Base-by-base conservation (phyloP, 257 asterid species). In the Solanum pimpinellifolium region DNA sequence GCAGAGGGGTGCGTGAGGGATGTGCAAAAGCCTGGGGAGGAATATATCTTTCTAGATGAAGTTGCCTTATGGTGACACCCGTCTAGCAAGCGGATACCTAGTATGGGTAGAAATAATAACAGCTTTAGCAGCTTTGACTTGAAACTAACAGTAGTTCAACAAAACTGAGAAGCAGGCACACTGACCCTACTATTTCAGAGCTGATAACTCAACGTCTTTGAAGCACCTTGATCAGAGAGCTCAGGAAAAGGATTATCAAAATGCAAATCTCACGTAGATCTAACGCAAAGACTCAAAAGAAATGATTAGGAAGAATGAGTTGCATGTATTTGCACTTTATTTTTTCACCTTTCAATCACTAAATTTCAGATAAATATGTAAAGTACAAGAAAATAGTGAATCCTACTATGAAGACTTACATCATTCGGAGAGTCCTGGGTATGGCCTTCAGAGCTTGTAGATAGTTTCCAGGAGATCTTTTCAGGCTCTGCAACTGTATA, bases 351-450 rank as follows among this genome's bases (percentile, higher is more conserved):
- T 81, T 81, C 31, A 31, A 49, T 49, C 46, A 31, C 85, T 81
- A 81, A 81, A 81, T 31, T 81, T 49, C 69, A 81, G 85, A 81
- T 49, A 81, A 47, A 49, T 49, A 49, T 81, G 69, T 31, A 0
- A 81, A 29, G 12, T 49, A 29, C 46, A 18, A 81, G 70, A 31
- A 42, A n/a, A 81, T 18, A 49, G 42, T 81, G 69, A 49, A 81
- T 81, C 85, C 69, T 49, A 60, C 69, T 29, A 47, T 49, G 66
- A 78, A 49, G 9, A 49, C 98, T 94, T 89, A 96, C 99, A 97
- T 97, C 99, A 97, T 97, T 90, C 99, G 91, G 86, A 97, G 94
- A 76, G 99, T 97, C 92, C 99, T 94, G n/a, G 98, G 98, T 91
- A 97, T 94, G 86, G 94, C 96, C 91, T 92, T 92, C 89, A 97